Evolutionary conservation across 495 filamentous ascomycete species (phyloP).

Genomic region (Tuber melanosporum): DNA sequence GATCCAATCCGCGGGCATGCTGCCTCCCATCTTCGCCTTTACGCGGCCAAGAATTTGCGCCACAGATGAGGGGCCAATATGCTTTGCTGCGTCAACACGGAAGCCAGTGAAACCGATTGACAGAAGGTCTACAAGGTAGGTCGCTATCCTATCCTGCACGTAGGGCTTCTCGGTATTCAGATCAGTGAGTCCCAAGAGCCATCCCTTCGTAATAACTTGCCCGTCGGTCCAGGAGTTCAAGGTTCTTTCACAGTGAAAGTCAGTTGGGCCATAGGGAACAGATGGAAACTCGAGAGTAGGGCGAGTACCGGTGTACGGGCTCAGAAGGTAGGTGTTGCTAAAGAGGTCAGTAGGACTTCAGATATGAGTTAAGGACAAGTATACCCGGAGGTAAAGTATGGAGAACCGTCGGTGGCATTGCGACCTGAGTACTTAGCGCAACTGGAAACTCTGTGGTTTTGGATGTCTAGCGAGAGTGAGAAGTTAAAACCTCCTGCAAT

Average conservation of each 20-base stretch:
- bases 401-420: slow-evolving; percentile 42
- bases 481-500: not conserved
- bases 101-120: slow-evolving; percentile 42
- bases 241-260: slow-evolving; percentile 42
- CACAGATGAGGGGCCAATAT: slow-evolving; percentile 38
- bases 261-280: slow-evolving; percentile 42
- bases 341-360: not conserved
- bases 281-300: slow-evolving; percentile 42
- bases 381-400: slow-evolving; percentile 41
- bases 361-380: not conserved
- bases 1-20: slow-evolving; percentile 39
- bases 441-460: slow-evolving; percentile 39
- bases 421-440: slow-evolving; percentile 38
- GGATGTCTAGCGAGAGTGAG: slow-evolving; percentile 29
- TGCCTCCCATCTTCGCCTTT: slow-evolving; percentile 38
- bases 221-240: slow-evolving; percentile 40
- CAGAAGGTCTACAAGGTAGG: slow-evolving; percentile 41
- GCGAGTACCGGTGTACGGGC: slow-evolving; percentile 40
- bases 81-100: slow-evolving; percentile 43
- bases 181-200: slow-evolving; percentile 40
- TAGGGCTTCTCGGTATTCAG: slow-evolving; percentile 43
- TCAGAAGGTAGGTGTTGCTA: slow-evolving; percentile 40
- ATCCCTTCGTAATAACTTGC: slow-evolving; percentile 41
- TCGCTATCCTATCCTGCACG: slow-evolving; percentile 42
- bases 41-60: slow-evolving; percentile 37